phyloP scores from a whole-genome alignment of 2,329 filamentous ascomycete genomes.

The Alternaria sp. region DNA sequence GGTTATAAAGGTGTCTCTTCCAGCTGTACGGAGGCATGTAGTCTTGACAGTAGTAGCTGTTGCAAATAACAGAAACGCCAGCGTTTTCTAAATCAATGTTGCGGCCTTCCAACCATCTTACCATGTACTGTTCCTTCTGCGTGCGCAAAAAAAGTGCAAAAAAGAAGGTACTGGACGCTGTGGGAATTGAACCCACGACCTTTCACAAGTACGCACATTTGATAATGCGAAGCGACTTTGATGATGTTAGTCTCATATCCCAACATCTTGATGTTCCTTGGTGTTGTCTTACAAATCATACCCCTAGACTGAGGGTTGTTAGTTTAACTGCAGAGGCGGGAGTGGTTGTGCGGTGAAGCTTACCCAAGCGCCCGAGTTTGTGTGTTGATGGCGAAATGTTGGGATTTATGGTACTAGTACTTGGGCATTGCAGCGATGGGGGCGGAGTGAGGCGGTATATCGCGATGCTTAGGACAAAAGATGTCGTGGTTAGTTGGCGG shows the following conservation, averaged over 20 bases:
- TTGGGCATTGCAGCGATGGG: no score
- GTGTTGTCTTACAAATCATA: slow-evolving; percentile 10
- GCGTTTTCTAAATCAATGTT: no score
- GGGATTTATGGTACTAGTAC: background rate
- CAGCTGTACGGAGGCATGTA: no score
- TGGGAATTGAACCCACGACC: slow-evolving; percentile 36
- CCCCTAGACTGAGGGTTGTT: background rate
- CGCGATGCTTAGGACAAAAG: no score
- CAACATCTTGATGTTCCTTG: background rate
- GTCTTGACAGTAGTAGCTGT: no score
- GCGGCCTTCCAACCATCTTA: no score
- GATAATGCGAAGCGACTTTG: slow-evolving; percentile 22
- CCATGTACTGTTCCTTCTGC: no score
- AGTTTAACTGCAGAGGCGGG: background rate
- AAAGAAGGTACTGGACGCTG: slow-evolving; percentile 25
- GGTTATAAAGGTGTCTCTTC: no score
- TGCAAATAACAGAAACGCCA: no score
- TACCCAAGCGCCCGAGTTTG: slow-evolving; percentile 9
- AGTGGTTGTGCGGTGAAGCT: background rate
- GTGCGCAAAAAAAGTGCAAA: no score
- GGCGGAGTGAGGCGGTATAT: no score
- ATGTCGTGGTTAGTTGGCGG: background rate
- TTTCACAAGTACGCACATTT: slow-evolving; percentile 20
- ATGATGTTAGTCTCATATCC: background rate
- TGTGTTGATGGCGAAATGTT: background rate